Base-by-base conservation (phyloP, 2,329 filamentous ascomycete genomes). In the Nothomitra cinnamomea region DNA sequence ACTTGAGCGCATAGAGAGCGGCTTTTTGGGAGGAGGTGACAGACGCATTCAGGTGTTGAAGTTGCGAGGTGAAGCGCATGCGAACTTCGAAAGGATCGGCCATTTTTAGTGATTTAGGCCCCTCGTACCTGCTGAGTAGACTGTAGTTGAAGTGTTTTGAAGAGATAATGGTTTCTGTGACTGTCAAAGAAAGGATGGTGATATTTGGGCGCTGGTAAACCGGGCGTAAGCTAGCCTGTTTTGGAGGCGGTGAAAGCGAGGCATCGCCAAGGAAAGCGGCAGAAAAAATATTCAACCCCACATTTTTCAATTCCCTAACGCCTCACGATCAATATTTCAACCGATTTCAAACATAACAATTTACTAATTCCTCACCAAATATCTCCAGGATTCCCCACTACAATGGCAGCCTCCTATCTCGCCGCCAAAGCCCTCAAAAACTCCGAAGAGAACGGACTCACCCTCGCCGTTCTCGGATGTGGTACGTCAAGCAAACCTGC, bases 1-100 rank as follows among this genome's bases (percentile, higher is more conserved):
- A 86, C 68, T 88, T 94, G 57, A 98, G 76, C 13, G 92, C 92
- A 80, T 94, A 98, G 65, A 89, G 83, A 25, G 92, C 90, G 2
- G 89, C 87, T 70, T 95, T 95, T 63, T 90, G 85, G 1, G 88
- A 85, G 13, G 88, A 90, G 13, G 83, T 85, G 55, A 92, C 83
- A 3, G 86, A 90, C 12, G 92, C 92, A 66, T 89, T 94, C 57
- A 98, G 80, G 65, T 92, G 86, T 60, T 94, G 83, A 22, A 98
- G 79, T 66, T 92, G 85, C 52, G 78, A 78, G 53, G 87, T 95
- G 74, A 98, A 98, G 69, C 88, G 88, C 79, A 98, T 89, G 65
- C 92, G 89, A 61, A 96, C 90, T 73, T 96, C 92, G 68, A 98
- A 98, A 4, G 94, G 92, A 70, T 98, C 89, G 45, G 77, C 77